Base-by-base conservation (phyloP, 495 filamentous ascomycete species). In the Penicillium paradoxum region DNA sequence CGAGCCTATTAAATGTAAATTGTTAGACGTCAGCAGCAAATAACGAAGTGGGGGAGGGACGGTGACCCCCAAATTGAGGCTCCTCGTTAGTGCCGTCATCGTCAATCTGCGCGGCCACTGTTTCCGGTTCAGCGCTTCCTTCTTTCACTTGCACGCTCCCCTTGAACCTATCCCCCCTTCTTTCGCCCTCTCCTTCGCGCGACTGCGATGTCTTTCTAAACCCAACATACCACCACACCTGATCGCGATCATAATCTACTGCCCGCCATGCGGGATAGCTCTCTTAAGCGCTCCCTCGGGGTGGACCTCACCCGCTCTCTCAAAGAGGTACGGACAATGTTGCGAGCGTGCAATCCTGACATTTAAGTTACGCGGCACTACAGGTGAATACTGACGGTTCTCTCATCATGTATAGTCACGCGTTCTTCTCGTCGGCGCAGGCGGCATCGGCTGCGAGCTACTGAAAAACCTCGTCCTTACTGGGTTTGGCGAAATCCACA, bases 361-460 rank as follows among this genome's bases (percentile, higher is more conserved):
- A 10, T 19, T 14, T 10, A 15, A 32, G 6, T 21, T 19, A 21
- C 13, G 19, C 4, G 32, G 24, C 37, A 18, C 19, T 48, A 21
- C 27, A 47, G 46, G 32, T 38, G 8, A n/a, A 32, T 51, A 17
- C 56, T 67, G 41, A 72, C 56, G 13, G 32, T 18, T 46, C 14
- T 45, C 38, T 49, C 18, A 29, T 17, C 37, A 32, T 34, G 7
- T 37, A 21, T 75, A 95, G 92, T 82, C 91, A 45, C 87, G 86
- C 39, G 87, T 97, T 27, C 76, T 99, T 19, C 88, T 99, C 75
- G 91, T 99, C 40, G 93, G 93, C 55, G 93, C 93, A 39, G 93
- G 93, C 53, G 93, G 93, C 37, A 97, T 99, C 65, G 93, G 93
- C 51, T 99, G 93, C 71, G 93, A 99, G 70, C 82, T 99, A 5